Base-by-base conservation (phyloP, 2,329 filamentous ascomycete species). In the Aaosphaeria arxii region DNA sequence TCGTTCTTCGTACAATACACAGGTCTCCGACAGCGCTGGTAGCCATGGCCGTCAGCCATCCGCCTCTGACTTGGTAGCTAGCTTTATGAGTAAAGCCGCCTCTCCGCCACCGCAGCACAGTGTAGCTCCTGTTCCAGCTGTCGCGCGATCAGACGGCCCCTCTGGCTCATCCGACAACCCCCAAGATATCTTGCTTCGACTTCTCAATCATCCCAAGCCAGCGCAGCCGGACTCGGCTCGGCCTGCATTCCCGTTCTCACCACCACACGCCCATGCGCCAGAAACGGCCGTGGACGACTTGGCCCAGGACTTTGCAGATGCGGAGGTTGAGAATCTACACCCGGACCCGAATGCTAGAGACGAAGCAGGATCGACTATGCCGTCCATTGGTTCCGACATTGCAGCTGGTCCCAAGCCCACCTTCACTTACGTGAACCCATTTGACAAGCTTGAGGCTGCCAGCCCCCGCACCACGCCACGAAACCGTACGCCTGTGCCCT, bases 181-280 rank as follows among this genome's bases (percentile, higher is more conserved):
- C 4, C 88, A 95, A 70, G 86, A 92, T 54, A 88, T 94, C 64
- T 78, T 99, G 42, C 83, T 97, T 53, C 87, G 89, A 59, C 78
- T 97, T 49, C 80, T 99, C 54, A 94, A 91, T 63, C 85, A 87
- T 43, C 85, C 88, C 45, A 91, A 73, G 56, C 70, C 70, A 3
- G 52, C 69, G 46, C 69, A 59, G 60, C 58, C 57, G 31, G 63
- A 66, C 46, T 56, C 61, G 42, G 57, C 56, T 24, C 59, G 58
- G 29, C 54, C 59, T 44, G 61, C 64, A 47, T 62, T 62, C 31
- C 58, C 64, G 6, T 30, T 43, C 48, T 56, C 61, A 17, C 29
- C 45, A 49, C 57, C 62, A 13, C 57, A 57, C 40, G 50, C 57
- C 49, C 69, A 70, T 50, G 64, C 69, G 53, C 63, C 70, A 60